A percentile compares a stretch with the other conserved stretches of the same genome.
Conservation (phyloP, 2,329 filamentous ascomycete species). For the Cadophora gregata region DNA sequence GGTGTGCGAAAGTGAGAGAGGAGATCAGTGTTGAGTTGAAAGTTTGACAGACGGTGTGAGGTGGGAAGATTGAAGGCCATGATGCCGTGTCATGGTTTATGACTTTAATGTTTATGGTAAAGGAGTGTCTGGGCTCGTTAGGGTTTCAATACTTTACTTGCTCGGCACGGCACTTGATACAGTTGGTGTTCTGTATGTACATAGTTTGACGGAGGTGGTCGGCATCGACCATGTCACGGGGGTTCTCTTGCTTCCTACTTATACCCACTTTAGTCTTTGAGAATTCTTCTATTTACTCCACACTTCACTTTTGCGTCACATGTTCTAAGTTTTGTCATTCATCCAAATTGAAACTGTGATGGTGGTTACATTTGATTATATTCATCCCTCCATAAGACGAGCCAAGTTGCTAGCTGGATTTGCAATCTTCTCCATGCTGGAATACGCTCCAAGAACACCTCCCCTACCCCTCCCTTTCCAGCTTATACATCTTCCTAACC, state of each 20-base stretch:
- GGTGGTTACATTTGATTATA: neutral
- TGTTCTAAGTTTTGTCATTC: neutral
- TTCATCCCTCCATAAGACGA: neutral
- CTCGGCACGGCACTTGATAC: neutral
- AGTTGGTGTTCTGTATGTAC: constrained; percentile 1
- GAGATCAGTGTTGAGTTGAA: constrained; percentile 77
- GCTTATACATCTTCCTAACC: neutral
- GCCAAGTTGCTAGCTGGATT: neutral
- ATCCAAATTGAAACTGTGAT: neutral
- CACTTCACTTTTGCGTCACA: neutral
- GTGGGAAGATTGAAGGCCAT: constrained; percentile 1
- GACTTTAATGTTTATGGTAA: constrained; percentile 26
- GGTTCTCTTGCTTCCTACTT: constrained; percentile 20
- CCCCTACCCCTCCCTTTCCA: neutral
- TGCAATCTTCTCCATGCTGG: neutral
- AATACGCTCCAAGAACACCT: neutral
- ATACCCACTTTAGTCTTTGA: constrained; percentile 18
- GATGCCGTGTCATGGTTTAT: constrained; percentile 16
- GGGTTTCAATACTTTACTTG: constrained; percentile 6
- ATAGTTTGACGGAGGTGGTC: neutral
- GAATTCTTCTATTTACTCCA: constrained; percentile 13
- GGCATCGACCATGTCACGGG: neutral
- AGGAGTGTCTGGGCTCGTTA: neutral
- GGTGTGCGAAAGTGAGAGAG: constrained; percentile 82
- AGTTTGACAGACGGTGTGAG: constrained; percentile 25